Conservation (phyloP, 1,284 basidiomycete species). For the Afroboletus lepidellus region DNA sequence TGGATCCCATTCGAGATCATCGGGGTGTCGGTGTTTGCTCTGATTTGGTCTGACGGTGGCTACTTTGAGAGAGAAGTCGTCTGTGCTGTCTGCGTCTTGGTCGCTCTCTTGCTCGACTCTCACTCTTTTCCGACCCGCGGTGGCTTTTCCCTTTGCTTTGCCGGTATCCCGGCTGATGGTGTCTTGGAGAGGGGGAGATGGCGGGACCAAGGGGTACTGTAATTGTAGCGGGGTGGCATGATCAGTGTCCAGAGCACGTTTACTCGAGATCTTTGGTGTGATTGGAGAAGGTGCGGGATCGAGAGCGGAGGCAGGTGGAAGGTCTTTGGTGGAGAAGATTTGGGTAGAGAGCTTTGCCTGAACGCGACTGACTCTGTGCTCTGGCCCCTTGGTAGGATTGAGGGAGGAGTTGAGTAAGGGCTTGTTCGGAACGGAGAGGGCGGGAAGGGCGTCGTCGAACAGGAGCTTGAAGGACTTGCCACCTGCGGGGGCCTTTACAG, state of each 20-base stretch:
- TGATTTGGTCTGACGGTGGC: conserved; percentile 13
- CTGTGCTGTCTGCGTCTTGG: conserved; percentile 30
- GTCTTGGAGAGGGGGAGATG: conserved; percentile 58
- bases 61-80: conserved; percentile 26
- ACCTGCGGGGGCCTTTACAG: conserved; percentile 56
- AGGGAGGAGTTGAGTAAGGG: background rate
- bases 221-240: conserved; percentile 3
- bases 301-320: background rate
- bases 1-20: conserved; percentile 42
- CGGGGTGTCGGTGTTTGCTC: conserved; percentile 13
- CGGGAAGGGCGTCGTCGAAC: conserved; percentile 54
- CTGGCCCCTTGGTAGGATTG: conserved; percentile 2
- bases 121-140: conserved; percentile 40
- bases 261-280: conserved; percentile 15
- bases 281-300: background rate
- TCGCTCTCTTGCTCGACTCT: conserved; percentile 39
- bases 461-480: conserved; percentile 62
- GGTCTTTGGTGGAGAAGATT: conserved; percentile 15
- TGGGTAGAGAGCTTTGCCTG: conserved; percentile 7
- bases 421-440: conserved; percentile 27
- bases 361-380: conserved; percentile 1
- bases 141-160: conserved; percentile 42
- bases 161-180: conserved; percentile 28
- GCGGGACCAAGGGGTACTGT: conserved; percentile 45
- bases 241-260: conserved; percentile 20